Evolutionary conservation across 75 land plant genomes (phyloP), one percentile per base, ranked within the genome.

Genomic region (Sequoia sempervirens): DNA sequence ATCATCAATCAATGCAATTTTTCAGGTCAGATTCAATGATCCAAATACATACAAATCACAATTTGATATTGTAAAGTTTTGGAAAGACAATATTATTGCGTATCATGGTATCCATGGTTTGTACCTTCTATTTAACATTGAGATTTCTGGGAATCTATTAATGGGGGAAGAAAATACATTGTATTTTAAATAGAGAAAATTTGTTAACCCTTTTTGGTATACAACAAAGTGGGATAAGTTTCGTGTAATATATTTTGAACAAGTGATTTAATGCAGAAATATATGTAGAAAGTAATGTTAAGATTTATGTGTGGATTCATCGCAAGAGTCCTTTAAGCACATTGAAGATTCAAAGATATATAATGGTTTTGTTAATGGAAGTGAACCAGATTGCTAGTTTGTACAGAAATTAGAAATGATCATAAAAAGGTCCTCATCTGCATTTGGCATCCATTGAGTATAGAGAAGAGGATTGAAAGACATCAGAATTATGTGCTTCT

Each of bases 401-500:
- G 36, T 34, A 34, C 36, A 34, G 36, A 34, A 34, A 34, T 34
- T 93, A 53, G 91, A 87, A 83, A 88, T 90, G 93, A 88, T 93
- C 34, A 93, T 91, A 18, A 93, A 87, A 73, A 88, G 93, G 36
- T 91, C 95, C 50, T 89, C 91, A 38, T 92, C 91, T 89, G 95
- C 91, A 81, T 66, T 91, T 66, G 95, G 90, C 82, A 84, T 82
- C 89, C 87, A 82, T 91, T 91, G 32, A 93, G 95, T 85, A 87
- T 91, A 47, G 84, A 89, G 1, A 66, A 88, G 79, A 91, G 95
- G 95, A 91, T 87, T 83, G 95, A 90, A 68, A 88, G 88, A 64
- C 89, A 93, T 80, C 90, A 87, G 34, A 93, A 93, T 75, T 90
- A 91, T 37, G 87, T 91, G 28, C 91, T 93, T 75, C 86, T 87